Evolutionary conservation across 2,329 filamentous ascomycete genomes (phyloP), one percentile per base, ranked within the genome.

Genomic region (Podosphaera leucotricha): DNA sequence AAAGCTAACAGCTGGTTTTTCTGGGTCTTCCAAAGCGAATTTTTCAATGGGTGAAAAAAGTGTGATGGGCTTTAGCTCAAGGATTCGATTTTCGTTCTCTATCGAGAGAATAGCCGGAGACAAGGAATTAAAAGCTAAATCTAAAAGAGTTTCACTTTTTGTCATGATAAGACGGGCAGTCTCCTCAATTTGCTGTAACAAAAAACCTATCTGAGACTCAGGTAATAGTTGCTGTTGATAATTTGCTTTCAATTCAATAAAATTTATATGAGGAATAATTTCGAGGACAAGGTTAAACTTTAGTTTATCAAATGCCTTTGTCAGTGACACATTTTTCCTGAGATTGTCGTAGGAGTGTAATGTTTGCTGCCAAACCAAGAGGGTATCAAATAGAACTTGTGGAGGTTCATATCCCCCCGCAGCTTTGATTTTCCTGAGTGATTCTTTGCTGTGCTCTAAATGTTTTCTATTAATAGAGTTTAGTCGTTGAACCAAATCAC

Each of bases 281-380:
- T 93, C 85, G 6, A 92, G 56, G 2, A 86, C 68, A 1, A 92
- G 55, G 45, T 72, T 75, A 37, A 82, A 85, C 55, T 92, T 85
- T 6, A 90, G 63, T 19, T 72, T 71, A 55, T 94, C 86, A 4
- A 67, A 59, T 43, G 79, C 74, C 21, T 69, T 66, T 0, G 71
- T 56, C 44, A 84, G 65, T 8, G 54, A 58, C 0, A 87, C 62
- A 2, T 56, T 30, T 2, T 59, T 52, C 1, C 49, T 47, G 49
- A 53, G 52, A 52, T 62, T 54, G 2, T 55, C 49, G n/a, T 55
- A 50, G 2, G 50, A 48, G 22, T 63, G 60, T 1, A 79, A 62
- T 0, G 77, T 80, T 54, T 92, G 78, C 53, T 94, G 86, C 66
- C 86, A 94, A 0, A 86, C 76, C 53, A 92, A 77, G 0, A 93